phyloP scores from a whole-genome alignment of 2,329 filamentous ascomycete genomes.

The Tolypocladium nubicola region DNA sequence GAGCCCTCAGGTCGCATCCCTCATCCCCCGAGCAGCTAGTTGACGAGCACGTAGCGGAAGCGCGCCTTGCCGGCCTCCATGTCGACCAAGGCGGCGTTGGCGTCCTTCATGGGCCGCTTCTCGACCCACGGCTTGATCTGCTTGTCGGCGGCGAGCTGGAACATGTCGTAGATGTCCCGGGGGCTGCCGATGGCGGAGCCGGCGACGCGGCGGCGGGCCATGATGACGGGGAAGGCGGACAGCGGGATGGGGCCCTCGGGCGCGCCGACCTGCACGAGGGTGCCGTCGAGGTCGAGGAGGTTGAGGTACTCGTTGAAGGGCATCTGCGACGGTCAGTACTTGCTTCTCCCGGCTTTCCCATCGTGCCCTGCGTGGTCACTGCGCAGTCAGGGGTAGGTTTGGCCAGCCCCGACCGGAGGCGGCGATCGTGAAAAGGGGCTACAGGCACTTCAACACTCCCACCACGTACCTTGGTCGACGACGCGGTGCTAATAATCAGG shows the following conservation, averaged over 20 bases:
- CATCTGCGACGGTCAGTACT: slow-evolving; percentile 28
- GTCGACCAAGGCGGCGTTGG: slow-evolving; percentile 45
- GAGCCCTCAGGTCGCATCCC: neutral
- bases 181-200: slow-evolving; percentile 38
- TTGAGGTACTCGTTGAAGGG: slow-evolving; percentile 50
- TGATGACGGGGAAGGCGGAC: slow-evolving; percentile 36
- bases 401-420: too few relatives aligned
- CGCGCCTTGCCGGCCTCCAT: slow-evolving; percentile 42
- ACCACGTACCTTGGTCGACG: slow-evolving; percentile 17
- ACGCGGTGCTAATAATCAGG: slow-evolving; percentile 49
- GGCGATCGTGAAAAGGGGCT: too few relatives aligned
- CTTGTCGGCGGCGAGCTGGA: slow-evolving; percentile 44
- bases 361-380: too few relatives aligned
- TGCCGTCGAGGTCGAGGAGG: slow-evolving; percentile 47
- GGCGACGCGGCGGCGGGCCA: slow-evolving; percentile 38
- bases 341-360: too few relatives aligned
- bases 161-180: slow-evolving; percentile 48
- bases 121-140: slow-evolving; percentile 46
- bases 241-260: slow-evolving; percentile 11
- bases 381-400: too few relatives aligned
- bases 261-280: slow-evolving; percentile 52
- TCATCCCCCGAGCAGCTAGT: slow-evolving; percentile 12
- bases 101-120: slow-evolving; percentile 41
- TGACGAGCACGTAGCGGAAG: slow-evolving; percentile 35
- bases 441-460: too few relatives aligned